A percentile compares a stretch with the other conserved stretches of the same genome.
phyloP scores from a whole-genome alignment of 148 eudicot genomes.

The Polygonum aviculare region DNA sequence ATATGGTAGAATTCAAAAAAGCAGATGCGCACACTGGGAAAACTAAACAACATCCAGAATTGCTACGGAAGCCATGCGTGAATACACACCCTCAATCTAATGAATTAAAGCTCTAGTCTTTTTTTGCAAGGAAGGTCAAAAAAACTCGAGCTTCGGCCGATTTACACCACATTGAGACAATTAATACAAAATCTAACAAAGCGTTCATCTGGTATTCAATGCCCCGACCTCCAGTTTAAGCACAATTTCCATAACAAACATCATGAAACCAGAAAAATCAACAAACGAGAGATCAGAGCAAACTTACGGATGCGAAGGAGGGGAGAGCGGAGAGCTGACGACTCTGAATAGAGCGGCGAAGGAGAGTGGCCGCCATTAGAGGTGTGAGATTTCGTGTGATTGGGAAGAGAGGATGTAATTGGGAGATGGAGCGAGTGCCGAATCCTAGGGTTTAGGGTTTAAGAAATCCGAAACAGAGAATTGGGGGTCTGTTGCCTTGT shows the following conservation, averaged over 20 bases:
- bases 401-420: neutral
- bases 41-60: neutral
- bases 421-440: conserved; percentile 1
- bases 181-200: neutral
- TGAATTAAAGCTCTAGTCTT: neutral
- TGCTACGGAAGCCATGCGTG: neutral
- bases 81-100: neutral
- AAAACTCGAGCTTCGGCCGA: neutral
- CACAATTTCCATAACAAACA: neutral
- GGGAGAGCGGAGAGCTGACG: conserved; percentile 2
- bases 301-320: conserved; percentile 2
- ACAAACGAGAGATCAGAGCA: neutral
- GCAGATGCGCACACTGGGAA: neutral
- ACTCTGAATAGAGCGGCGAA: conserved; percentile 6
- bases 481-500: neutral
- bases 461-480: neutral
- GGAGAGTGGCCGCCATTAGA: conserved; percentile 12
- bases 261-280: neutral
- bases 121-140: neutral
- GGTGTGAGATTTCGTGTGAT: neutral
- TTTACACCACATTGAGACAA: neutral
- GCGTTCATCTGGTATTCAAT: neutral
- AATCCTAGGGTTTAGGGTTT: conserved; percentile 7
- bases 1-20: neutral
- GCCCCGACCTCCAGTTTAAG: neutral